Conservation (phyloP, 345 rosid genomes). For the Rubroshorea leprosula region DNA sequence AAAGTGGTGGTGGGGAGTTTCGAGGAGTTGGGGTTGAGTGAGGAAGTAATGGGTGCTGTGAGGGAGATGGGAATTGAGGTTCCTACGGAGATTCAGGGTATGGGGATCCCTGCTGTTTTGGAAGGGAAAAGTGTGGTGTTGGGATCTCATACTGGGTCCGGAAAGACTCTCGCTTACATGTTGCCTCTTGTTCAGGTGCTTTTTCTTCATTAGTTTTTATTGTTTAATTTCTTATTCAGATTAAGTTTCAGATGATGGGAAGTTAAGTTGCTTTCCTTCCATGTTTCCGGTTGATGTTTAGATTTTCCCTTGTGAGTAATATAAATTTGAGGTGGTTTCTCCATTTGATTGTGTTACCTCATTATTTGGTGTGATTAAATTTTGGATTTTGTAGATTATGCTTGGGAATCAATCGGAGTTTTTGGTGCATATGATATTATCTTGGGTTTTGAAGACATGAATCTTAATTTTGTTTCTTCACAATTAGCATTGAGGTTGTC, state of each 20-base stretch:
- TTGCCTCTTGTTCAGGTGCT: conserved; percentile 87
- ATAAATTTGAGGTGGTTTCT: too few relatives aligned
- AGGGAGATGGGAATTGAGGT: conserved; percentile 67
- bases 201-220: background rate
- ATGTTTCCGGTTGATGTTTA: too few relatives aligned
- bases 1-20: conserved; percentile 48
- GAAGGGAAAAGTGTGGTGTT: conserved; percentile 74
- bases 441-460: too few relatives aligned
- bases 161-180: conserved; percentile 87
- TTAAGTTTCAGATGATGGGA: background rate
- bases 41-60: conserved; percentile 79
- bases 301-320: too few relatives aligned
- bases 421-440: too few relatives aligned
- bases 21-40: conserved; percentile 70
- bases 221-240: background rate
- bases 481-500: too few relatives aligned
- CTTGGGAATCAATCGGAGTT: too few relatives aligned
- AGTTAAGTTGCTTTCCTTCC: too few relatives aligned
- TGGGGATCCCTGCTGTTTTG: conserved; percentile 80
- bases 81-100: conserved; percentile 93
- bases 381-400: background rate
- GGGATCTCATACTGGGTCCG: conserved; percentile 97
- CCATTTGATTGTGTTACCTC: too few relatives aligned
- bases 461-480: too few relatives aligned
- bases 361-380: too few relatives aligned